phyloP scores from a whole-genome alignment of 2,329 filamentous ascomycete genomes.

The Xylaria sp. region DNA sequence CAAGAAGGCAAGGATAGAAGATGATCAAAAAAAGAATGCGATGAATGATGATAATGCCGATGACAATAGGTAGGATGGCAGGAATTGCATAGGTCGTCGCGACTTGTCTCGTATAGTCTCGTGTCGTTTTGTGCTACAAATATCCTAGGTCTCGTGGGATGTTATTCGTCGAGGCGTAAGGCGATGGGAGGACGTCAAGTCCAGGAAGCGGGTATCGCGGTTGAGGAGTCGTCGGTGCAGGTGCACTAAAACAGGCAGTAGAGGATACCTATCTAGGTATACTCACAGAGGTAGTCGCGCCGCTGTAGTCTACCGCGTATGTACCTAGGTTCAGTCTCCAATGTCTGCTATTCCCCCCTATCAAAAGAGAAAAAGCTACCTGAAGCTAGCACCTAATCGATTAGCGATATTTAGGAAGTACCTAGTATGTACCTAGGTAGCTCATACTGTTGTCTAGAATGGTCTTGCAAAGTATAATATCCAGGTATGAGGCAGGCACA shows the following conservation, averaged over 20 bases:
- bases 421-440: too few species aligned
- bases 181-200: neutral
- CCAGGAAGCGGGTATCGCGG: conserved; percentile 12
- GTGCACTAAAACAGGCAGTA: neutral
- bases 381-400: too few species aligned
- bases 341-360: neutral
- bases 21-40: neutral
- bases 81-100: conserved; percentile 12
- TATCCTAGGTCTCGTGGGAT: conserved; percentile 5
- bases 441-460: too few species aligned
- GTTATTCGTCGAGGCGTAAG: neutral
- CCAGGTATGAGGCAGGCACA: too few species aligned
- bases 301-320: neutral
- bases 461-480: too few species aligned
- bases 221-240: conserved; percentile 1
- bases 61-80: neutral
- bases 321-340: neutral
- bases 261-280: conserved; percentile 9
- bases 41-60: neutral
- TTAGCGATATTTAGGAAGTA: too few species aligned
- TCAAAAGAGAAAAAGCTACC: too few species aligned
- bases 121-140: neutral
- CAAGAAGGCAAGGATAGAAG: neutral
- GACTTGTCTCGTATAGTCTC: conserved; percentile 18
- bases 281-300: neutral